Percentiles rank a stretch among this genome's conserved stretches.
phyloP scores from a whole-genome alignment of 2,329 filamentous ascomycete species.

The Sclerotinia nivalis region DNA sequence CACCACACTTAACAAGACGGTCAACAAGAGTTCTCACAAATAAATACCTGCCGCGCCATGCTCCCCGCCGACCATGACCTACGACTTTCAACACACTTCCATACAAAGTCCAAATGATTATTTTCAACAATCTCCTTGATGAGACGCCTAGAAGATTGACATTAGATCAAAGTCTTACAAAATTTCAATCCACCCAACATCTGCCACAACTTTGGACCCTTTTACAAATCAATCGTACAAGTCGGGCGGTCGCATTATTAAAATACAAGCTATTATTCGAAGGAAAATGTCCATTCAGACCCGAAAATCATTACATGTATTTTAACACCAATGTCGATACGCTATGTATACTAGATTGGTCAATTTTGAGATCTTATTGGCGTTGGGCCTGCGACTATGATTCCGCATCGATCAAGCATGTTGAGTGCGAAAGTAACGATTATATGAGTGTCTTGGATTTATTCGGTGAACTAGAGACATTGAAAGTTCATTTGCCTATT shows the following conservation, averaged over 20 bases:
- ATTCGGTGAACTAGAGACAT: background rate
- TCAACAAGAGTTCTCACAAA: background rate
- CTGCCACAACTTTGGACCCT: background rate
- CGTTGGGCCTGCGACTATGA: background rate
- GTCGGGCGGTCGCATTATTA: background rate
- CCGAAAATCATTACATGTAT: background rate
- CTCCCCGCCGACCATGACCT: background rate
- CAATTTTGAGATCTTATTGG: background rate
- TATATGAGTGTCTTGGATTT: background rate
- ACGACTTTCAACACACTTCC: background rate
- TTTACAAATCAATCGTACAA: background rate
- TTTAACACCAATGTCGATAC: background rate
- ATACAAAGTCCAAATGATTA: background rate
- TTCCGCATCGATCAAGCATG: background rate
- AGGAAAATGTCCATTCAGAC: background rate
- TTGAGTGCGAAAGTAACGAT: background rate
- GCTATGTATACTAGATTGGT: background rate
- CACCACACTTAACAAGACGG: background rate
- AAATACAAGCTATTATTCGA: background rate
- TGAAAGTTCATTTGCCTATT: background rate
- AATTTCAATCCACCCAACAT: background rate
- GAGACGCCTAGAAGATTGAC: background rate
- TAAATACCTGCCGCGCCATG: background rate
- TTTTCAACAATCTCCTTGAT: background rate
- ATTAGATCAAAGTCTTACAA: background rate